These are phyloP conservation scores for Naumovozyma castellii DNA, from an alignment of 805 yeast genomes.

Conservation along the genomic window DNA sequence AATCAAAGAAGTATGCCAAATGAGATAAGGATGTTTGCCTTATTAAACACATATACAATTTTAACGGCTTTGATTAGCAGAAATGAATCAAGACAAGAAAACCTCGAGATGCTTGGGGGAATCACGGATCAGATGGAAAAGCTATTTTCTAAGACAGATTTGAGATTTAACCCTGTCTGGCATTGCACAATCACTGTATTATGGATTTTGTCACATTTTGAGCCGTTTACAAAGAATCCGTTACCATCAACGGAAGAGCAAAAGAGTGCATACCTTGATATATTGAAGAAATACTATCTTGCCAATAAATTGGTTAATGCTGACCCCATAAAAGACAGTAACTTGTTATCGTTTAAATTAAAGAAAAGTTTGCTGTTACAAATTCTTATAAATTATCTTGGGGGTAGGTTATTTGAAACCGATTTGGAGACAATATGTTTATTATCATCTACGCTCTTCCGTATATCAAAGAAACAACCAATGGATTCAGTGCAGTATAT, in stretches of 20 bases:
- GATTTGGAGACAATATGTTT: constrained; percentile 19
- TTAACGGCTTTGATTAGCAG: constrained; percentile 10
- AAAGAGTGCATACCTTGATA: constrained; percentile 11
- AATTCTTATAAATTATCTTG: constrained; percentile 23
- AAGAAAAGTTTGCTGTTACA: constrained; percentile 23
- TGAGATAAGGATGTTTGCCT: constrained; percentile 16
- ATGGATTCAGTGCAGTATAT: constrained; percentile 17
- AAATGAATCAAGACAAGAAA: constrained; percentile 6
- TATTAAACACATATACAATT: constrained; percentile 18
- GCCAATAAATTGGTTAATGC: constrained; percentile 13
- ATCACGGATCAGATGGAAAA: constrained; percentile 16
- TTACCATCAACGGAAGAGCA: constrained; percentile 21
- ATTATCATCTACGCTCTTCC: constrained; percentile 23
- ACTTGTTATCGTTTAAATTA: constrained; percentile 8
- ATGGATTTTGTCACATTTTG: constrained; percentile 26
- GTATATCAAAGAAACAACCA: constrained; percentile 19
- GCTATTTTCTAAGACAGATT: constrained; percentile 6
- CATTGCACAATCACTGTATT: constrained; percentile 21
- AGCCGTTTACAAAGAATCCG: constrained; percentile 24
- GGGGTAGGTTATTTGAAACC: constrained; percentile 25
- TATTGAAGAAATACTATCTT: constrained; percentile 15
- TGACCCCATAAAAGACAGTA: too few relatives aligned
- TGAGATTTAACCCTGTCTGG: constrained; percentile 20
- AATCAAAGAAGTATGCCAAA: neutral
- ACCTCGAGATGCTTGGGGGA: constrained; percentile 7